Evolutionary conservation across 1,139 yeast species (phyloP).

Genomic region (Sugiyamaella japonica): DNA sequence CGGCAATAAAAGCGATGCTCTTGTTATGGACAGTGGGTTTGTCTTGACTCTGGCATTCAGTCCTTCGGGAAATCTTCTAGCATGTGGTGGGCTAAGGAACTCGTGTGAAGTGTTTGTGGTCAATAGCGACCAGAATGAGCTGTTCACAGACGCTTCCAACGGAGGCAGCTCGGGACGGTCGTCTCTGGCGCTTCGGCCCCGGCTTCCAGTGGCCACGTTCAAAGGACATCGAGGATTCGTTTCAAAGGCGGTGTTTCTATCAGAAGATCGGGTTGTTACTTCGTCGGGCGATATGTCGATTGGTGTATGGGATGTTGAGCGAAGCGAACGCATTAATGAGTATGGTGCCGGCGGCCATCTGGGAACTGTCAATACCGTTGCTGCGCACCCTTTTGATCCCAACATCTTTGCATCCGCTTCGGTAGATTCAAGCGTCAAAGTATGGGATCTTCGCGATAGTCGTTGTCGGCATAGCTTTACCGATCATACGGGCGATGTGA

Average conservation of each 20-base stretch:
- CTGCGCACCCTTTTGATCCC: conserved; percentile 39
- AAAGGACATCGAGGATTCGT: conserved; percentile 85
- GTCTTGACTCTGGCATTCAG: conserved; percentile 74
- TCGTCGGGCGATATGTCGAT: conserved; percentile 85
- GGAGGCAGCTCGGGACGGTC: background rate
- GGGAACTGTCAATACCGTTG: conserved; percentile 72
- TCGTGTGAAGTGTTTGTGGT: conserved; percentile 58
- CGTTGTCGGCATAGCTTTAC: conserved; percentile 61
- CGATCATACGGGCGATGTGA: conserved; percentile 66
- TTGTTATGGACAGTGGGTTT: conserved; percentile 62
- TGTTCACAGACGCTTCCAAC: conserved; percentile 28
- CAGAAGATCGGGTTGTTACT: conserved; percentile 58
- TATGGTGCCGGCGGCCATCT: conserved; percentile 71
- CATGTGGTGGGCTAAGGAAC: conserved; percentile 84
- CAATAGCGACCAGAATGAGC: conserved; percentile 32
- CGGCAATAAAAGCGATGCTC: conserved; percentile 70
- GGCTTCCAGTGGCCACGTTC: conserved; percentile 49
- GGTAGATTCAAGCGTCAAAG: conserved; percentile 89
- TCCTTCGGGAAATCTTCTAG: conserved; percentile 63
- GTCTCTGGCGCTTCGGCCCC: background rate
- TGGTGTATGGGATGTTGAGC: conserved; percentile 73
- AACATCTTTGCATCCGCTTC: conserved; percentile 85
- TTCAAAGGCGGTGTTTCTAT: conserved; percentile 68
- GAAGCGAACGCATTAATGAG: conserved; percentile 55
- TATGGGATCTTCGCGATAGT: conserved; percentile 92